These are phyloP conservation scores for Sarocladium brachiariae DNA, from an alignment of 2,329 filamentous ascomycete genomes.

Conservation along the genomic window DNA sequence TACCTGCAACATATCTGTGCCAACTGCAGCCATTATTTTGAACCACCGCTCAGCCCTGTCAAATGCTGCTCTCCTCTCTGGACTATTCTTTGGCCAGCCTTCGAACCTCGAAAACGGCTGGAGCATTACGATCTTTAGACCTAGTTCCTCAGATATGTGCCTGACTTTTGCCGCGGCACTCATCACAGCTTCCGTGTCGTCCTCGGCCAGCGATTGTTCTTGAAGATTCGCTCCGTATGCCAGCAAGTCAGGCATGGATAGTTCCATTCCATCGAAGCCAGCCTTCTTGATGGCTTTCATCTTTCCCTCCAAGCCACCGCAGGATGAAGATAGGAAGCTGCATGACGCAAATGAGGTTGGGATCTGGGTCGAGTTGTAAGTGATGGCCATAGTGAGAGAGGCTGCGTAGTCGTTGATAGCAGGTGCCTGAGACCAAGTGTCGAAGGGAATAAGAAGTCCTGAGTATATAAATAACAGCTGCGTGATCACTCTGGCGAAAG, in stretches of 20 bases:
- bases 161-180: slow-evolving; percentile 48
- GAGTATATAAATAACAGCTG: no score
- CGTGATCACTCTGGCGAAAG: no score
- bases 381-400: slow-evolving; percentile 6
- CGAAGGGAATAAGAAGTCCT: no score
- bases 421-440: no score
- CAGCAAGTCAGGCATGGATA: slow-evolving; percentile 67
- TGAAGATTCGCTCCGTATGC: slow-evolving; percentile 49
- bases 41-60: slow-evolving; percentile 60
- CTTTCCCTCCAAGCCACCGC: slow-evolving; percentile 51
- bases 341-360: slow-evolving; percentile 49
- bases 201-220: slow-evolving; percentile 41
- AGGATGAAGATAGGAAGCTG: slow-evolving; percentile 40
- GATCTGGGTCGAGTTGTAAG: slow-evolving; percentile 18
- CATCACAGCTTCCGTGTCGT: slow-evolving; percentile 54
- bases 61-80: slow-evolving; percentile 56
- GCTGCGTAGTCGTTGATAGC: no score
- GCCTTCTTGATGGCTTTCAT: slow-evolving; percentile 55
- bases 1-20: slow-evolving; percentile 65
- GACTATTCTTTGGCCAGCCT: slow-evolving; percentile 56
- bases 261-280: slow-evolving; percentile 64
- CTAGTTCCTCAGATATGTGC: slow-evolving; percentile 44
- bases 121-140: slow-evolving; percentile 59
- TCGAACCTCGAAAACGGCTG: slow-evolving; percentile 75
- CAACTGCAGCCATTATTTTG: slow-evolving; percentile 61